Percentiles rank a stretch among this genome's conserved stretches.
These are phyloP conservation scores for Termitomyces sp. DNA, from an alignment of 768 basidiomycete species.

Conservation along the genomic window DNA sequence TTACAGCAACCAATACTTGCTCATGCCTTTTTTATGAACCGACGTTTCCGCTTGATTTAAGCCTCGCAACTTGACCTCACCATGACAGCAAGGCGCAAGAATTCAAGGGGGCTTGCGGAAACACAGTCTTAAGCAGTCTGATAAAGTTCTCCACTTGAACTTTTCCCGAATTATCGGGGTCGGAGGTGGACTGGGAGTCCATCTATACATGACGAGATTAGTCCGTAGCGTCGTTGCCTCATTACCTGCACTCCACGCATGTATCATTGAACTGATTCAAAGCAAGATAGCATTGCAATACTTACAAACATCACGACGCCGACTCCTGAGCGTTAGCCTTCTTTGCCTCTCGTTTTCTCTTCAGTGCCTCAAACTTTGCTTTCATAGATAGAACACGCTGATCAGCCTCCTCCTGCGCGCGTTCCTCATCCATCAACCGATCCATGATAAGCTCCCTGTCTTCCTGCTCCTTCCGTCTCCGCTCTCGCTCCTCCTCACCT, in stretches of 20 bases:
- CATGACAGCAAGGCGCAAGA: no score
- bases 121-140: not conserved
- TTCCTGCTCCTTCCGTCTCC: slow-evolving; percentile 55
- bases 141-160: no score
- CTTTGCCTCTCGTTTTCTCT: slow-evolving; percentile 27
- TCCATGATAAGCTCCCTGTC: slow-evolving; percentile 85
- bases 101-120: not conserved
- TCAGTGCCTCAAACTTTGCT: slow-evolving; percentile 56
- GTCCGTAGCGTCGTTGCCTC: not conserved
- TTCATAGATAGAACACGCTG: slow-evolving; percentile 65
- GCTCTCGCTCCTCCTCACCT: slow-evolving; percentile 36
- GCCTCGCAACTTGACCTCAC: not conserved
- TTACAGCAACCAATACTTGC: not conserved
- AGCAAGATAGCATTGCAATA: not conserved
- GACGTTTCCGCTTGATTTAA: no score
- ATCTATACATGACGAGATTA: not conserved
- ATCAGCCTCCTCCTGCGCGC: slow-evolving; percentile 85
- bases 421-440: slow-evolving; percentile 77
- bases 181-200: not conserved
- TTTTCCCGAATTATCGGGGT: not conserved
- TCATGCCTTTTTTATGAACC: no score
- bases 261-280: not conserved
- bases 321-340: slow-evolving; percentile 5
- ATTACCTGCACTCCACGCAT: not conserved
- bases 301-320: slow-evolving; percentile 1